Percentiles rank a stretch among this genome's conserved stretches.
Conservation (phyloP, 2,329 filamentous ascomycete species). For the Aspergillus ibericus region DNA sequence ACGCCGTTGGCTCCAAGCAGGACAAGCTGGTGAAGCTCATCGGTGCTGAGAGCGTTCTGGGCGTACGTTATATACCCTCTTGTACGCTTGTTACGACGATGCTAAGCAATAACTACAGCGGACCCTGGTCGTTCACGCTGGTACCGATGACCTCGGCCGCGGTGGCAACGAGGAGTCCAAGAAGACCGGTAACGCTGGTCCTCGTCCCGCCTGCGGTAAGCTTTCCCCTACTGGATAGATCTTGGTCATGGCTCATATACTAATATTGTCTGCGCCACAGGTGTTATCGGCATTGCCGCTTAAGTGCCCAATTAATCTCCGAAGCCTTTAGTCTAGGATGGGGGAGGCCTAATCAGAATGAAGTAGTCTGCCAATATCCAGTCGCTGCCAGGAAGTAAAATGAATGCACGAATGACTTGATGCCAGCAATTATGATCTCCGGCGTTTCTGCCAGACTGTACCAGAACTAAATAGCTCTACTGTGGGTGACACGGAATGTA, state of each 20-base stretch:
- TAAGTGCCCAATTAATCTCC: slow-evolving; percentile 47
- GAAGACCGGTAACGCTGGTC: slow-evolving; percentile 96
- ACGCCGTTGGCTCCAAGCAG: slow-evolving; percentile 73
- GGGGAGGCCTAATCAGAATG: slow-evolving; percentile 9
- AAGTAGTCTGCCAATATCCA: slow-evolving; percentile 12
- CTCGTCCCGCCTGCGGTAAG: slow-evolving; percentile 90
- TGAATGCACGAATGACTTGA: slow-evolving; percentile 6
- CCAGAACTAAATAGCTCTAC: neutral
- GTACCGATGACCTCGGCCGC: slow-evolving; percentile 95
- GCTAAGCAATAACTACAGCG: slow-evolving; percentile 57
- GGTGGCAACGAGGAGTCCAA: slow-evolving; percentile 90
- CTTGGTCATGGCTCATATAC: neutral
- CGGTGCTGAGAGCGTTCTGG: slow-evolving; percentile 89
- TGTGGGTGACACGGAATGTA: neutral
- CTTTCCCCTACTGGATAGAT: slow-evolving; percentile 13
- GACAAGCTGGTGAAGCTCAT: slow-evolving; percentile 94
- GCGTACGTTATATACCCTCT: slow-evolving; percentile 57
- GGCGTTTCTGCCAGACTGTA: neutral
- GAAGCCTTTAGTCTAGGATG: slow-evolving; percentile 16
- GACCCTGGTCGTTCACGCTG: slow-evolving; percentile 90
- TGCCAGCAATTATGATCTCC: neutral
- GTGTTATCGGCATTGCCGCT: slow-evolving; percentile 84
- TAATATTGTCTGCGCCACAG: slow-evolving; percentile 39
- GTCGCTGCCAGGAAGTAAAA: slow-evolving; percentile 18
- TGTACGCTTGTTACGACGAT: neutral